A percentile compares a stretch with the other conserved stretches of the same genome.
Conservation (phyloP, 306 rosid species). For the Trichosanthes truncata region DNA sequence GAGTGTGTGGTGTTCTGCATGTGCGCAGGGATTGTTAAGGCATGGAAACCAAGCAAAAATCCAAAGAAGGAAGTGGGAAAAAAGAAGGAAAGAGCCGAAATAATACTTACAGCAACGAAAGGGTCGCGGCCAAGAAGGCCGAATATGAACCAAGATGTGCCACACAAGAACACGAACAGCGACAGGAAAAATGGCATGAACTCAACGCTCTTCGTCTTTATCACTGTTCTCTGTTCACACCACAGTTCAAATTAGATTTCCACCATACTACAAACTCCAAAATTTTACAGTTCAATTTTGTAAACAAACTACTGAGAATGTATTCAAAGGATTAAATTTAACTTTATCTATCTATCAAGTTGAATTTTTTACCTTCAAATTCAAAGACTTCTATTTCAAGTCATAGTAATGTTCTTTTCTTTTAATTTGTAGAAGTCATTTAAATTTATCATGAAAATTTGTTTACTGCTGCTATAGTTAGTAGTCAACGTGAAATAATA, state of each 20-base stretch:
- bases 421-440: too few relatives aligned
- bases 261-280: too few relatives aligned
- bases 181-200: constrained; percentile 92
- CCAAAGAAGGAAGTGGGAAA: neutral
- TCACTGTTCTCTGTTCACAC: constrained; percentile 58
- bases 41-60: neutral
- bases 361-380: too few relatives aligned
- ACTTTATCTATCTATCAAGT: too few relatives aligned
- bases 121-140: constrained; percentile 86
- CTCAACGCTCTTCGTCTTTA: constrained; percentile 72
- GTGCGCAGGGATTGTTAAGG: neutral
- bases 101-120: constrained; percentile 48
- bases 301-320: too few relatives aligned
- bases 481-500: neutral
- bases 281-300: too few relatives aligned
- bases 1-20: neutral
- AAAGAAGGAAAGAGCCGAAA: neutral
- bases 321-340: too few relatives aligned
- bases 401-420: too few relatives aligned
- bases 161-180: constrained; percentile 74
- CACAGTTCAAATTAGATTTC: neutral
- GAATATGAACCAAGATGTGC: constrained; percentile 76
- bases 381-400: too few relatives aligned
- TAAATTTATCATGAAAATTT: too few relatives aligned
- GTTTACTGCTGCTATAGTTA: neutral